phyloP scores from a whole-genome alignment of 306 rosid genomes.

The Quercus alba region DNA sequence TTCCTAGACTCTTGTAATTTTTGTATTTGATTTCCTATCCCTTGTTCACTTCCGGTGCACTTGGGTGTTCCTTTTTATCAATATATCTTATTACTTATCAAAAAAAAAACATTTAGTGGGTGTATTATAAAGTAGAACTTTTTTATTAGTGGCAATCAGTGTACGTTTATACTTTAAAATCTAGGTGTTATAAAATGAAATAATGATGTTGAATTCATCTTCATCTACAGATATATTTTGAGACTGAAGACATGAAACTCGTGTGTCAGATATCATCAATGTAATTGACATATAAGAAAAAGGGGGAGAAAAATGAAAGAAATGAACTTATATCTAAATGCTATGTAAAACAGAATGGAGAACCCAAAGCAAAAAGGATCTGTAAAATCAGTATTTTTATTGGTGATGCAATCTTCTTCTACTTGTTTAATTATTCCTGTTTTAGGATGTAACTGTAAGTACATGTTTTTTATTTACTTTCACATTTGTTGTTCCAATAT shows the following conservation, averaged over 20 bases:
- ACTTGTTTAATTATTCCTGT: background rate
- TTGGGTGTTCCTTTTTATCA: no score
- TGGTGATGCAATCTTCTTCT: background rate
- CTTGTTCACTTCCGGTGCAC: no score
- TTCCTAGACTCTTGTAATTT: no score
- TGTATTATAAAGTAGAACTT: background rate
- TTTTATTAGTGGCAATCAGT: background rate
- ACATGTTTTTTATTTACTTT: background rate
- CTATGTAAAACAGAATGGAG: background rate
- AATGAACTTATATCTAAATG: background rate
- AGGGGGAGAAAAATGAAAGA: no score
- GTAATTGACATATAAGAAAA: background rate
- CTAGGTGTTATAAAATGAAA: background rate
- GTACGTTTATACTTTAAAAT: background rate
- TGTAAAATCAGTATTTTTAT: background rate
- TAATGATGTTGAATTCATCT: no score
- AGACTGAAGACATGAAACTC: no score
- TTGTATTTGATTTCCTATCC: no score
- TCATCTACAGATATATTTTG: no score
- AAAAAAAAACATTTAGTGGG: background rate
- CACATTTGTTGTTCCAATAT: background rate
- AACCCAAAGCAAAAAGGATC: background rate
- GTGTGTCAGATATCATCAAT: no score
- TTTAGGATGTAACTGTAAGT: background rate
- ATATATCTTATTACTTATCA: no score